Conservation (phyloP, 2,329 filamentous ascomycete genomes). For the Zymoseptoria brevis region DNA sequence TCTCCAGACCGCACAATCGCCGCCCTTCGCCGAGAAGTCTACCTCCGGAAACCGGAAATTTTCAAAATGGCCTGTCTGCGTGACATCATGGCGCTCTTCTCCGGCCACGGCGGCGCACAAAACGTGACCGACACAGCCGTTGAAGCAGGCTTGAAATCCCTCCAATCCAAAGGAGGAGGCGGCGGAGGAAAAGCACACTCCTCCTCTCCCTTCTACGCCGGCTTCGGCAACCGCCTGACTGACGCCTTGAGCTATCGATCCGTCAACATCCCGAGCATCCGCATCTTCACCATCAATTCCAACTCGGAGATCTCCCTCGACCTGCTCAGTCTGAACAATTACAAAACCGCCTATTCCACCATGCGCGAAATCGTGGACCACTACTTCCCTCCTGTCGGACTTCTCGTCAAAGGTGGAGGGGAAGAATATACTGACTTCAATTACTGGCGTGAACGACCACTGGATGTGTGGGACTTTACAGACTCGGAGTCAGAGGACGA, state of each 20-base stretch:
- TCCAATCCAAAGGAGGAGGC: conserved; percentile 7
- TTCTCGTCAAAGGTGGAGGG: conserved; percentile 78
- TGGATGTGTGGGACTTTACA: conserved; percentile 82
- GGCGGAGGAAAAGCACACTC: conserved; percentile 21
- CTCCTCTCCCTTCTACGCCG: conserved; percentile 77
- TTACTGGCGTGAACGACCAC: conserved; percentile 82
- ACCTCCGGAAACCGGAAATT: conserved; percentile 90
- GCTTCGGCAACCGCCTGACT: conserved; percentile 92
- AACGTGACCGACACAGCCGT: conserved; percentile 22
- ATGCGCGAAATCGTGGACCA: conserved; percentile 98
- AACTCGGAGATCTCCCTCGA: conserved; percentile 93
- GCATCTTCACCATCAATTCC: conserved; percentile 98
- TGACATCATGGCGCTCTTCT: conserved; percentile 83
- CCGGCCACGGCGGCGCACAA: conserved; percentile 30
- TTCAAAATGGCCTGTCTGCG: conserved; percentile 99
- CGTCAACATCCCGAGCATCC: conserved; percentile 85
- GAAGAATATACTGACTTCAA: conserved; percentile 96
- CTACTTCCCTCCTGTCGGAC: conserved; percentile 88
- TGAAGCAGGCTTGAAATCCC: conserved; percentile 23
- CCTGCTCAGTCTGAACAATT: conserved; percentile 80
- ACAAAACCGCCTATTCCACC: conserved; percentile 93
- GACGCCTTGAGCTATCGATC: conserved; percentile 94
- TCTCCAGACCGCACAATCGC: conserved; percentile 93
- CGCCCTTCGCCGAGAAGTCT: conserved; percentile 82
- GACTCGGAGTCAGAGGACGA: conserved; percentile 62